These are phyloP conservation scores for Purpureocillium takamizusanense DNA, from an alignment of 2,329 filamentous ascomycete genomes.

Conservation along the genomic window DNA sequence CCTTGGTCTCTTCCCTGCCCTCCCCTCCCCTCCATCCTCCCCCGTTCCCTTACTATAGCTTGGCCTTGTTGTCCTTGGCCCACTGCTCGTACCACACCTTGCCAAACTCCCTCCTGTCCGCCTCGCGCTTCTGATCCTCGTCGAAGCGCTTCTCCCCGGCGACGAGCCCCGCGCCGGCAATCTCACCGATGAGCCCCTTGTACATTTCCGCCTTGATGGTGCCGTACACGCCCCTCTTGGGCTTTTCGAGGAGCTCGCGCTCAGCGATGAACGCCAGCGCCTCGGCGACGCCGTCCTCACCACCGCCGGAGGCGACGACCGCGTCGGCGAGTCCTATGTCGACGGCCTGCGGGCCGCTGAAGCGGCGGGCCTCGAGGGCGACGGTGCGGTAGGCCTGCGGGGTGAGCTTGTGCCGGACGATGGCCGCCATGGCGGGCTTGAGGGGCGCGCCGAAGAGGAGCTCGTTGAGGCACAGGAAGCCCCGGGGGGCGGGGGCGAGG, in stretches of 20 bases:
- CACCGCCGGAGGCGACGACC: constrained; percentile 38
- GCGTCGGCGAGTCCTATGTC: constrained; percentile 60
- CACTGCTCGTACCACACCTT: constrained; percentile 41
- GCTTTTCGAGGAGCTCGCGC: constrained; percentile 51
- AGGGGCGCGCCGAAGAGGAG: constrained; percentile 72
- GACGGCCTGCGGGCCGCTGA: constrained; percentile 53
- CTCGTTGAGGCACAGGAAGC: constrained; percentile 76
- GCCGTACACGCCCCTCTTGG: constrained; percentile 58
- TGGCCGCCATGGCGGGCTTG: constrained; percentile 60
- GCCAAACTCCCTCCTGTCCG: constrained; percentile 32
- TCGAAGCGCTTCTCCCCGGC: constrained; percentile 40
- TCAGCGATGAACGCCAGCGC: constrained; percentile 50
- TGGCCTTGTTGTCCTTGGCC: constrained; percentile 30
- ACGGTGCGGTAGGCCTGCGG: constrained; percentile 50
- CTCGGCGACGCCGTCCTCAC: constrained; percentile 43
- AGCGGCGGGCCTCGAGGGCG: constrained; percentile 66
- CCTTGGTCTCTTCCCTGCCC: no score
- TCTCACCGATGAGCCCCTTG: constrained; percentile 49
- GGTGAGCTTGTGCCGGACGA: constrained; percentile 64
- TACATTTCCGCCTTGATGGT: constrained; percentile 70
- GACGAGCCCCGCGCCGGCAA: constrained; percentile 43
- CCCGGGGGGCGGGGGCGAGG: constrained; percentile 59
- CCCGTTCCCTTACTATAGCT: constrained; percentile 17
- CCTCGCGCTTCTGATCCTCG: constrained; percentile 26
- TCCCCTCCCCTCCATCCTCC: no score